Evolutionary conservation across 1,284 basidiomycete genomes (phyloP).

Genomic region (Hypsizygus ulmarius): DNA sequence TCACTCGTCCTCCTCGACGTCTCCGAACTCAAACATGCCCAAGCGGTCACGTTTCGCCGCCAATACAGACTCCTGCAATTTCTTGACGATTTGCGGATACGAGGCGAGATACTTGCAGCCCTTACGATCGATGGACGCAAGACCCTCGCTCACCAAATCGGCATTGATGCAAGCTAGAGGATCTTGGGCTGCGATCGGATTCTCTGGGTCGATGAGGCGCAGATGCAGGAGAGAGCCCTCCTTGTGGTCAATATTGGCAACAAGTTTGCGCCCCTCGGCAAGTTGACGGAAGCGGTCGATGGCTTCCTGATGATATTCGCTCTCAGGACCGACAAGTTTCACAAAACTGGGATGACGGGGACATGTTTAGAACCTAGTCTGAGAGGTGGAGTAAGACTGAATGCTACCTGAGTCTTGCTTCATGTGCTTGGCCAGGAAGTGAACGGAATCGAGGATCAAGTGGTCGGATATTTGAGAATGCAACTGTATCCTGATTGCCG

Average conservation of each 20-base stretch:
- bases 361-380: no score
- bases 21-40: constrained; percentile 89
- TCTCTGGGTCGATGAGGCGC: constrained; percentile 82
- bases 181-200: constrained; percentile 65
- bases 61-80: constrained; percentile 59
- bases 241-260: constrained; percentile 86
- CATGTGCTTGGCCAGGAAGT: constrained; percentile 81
- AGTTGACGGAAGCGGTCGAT: constrained; percentile 80
- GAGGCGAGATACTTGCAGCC: constrained; percentile 69
- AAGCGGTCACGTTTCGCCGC: constrained; percentile 74
- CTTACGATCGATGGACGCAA: constrained; percentile 78
- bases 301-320: constrained; percentile 85
- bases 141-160: constrained; percentile 77
- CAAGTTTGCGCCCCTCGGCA: constrained; percentile 84
- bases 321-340: constrained; percentile 73
- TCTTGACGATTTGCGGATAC: constrained; percentile 70
- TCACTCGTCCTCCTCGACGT: constrained; percentile 70
- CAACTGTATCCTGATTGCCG: constrained; percentile 84
- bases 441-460: constrained; percentile 85
- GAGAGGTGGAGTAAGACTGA: constrained; percentile 1
- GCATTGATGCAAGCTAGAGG: constrained; percentile 81
- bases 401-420: constrained; percentile 70
- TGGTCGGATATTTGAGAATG: constrained; percentile 76
- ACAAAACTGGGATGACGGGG: constrained; percentile 73
- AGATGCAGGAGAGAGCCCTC: constrained; percentile 80